Percentiles rank a stretch among this genome's conserved stretches.
Conservation (phyloP, 768 basidiomycete genomes). For the Chlorophyllum brunneum region DNA sequence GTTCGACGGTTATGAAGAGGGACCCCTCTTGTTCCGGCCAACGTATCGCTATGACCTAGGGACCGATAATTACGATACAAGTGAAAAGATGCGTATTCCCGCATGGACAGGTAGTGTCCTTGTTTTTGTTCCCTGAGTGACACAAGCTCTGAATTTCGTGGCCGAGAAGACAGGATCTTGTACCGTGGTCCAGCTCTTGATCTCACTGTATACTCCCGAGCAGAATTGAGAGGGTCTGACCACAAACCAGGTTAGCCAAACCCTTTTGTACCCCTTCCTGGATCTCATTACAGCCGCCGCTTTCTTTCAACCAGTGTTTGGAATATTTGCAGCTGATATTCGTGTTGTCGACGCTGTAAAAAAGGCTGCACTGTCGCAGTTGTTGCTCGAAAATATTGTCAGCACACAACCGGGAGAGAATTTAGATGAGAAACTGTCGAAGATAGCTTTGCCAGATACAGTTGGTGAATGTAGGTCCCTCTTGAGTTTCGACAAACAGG, state of each 20-base stretch:
- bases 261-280: not conserved
- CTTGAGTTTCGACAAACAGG: not conserved
- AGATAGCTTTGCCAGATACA: constrained; percentile 46
- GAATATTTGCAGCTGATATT: constrained; percentile 73
- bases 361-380: constrained; percentile 61
- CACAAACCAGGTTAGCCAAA: constrained; percentile 76
- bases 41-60: constrained; percentile 90
- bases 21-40: constrained; percentile 85
- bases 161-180: constrained; percentile 77
- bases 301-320: constrained; percentile 61
- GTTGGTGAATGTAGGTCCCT: constrained; percentile 39
- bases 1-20: constrained; percentile 85
- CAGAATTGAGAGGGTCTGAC: constrained; percentile 88
- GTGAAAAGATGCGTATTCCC: constrained; percentile 94
- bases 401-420: constrained; percentile 62
- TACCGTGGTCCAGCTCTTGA: constrained; percentile 74
- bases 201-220: constrained; percentile 74
- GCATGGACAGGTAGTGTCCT: constrained; percentile 83
- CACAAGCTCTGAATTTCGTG: not conserved
- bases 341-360: constrained; percentile 77
- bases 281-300: not conserved
- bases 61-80: constrained; percentile 87
- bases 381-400: constrained; percentile 64
- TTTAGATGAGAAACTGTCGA: constrained; percentile 66
- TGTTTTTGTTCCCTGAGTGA: not conserved